Base-by-base conservation (phyloP, 768 basidiomycete genomes). In the Lentinula sp. region DNA sequence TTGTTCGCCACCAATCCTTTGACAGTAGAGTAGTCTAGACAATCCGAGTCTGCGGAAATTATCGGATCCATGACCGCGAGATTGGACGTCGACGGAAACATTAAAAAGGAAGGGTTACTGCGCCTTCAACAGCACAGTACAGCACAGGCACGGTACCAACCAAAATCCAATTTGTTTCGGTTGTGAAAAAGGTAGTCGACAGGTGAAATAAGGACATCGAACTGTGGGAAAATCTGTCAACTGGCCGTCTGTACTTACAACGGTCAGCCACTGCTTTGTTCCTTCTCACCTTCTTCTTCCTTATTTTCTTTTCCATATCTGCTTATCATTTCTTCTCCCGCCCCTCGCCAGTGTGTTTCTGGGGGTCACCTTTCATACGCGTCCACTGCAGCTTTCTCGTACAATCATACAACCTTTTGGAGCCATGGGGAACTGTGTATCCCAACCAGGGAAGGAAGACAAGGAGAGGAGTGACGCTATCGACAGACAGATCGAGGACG, bases 401-500 rank as follows among this genome's bases (percentile, higher is more conserved):
- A 45, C 33, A 32, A 28, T 45, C 7, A 48, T 42, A 18, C 13
- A 15, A 18, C 35, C 42, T n/a, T 28, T n/a, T 32, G 50, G 54
- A 59, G 45, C 33, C 45, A 89, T 90, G 88, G 88, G 88, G 62
- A 86, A 85, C 71, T 89, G 87, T 70, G 76, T 87, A 46, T 88
- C 85, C 7, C 75, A 78, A 60, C 71, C 73, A 36, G 85, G 87
- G 73, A 79, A 78, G 54, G 80, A 78, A 35, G 85, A 81, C 64
- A 85, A 81, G 70, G 80, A 81, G 52, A 79, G 78, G 70, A 89
- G 87, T 16, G 87, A 88, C 71, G 77, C 78, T 68, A 95, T 95
- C 66, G 93, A 95, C 80, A 84, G 81, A 64, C 82, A 85, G 73
- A 83, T 95, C 57, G 92, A 95, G 70, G 93, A 95, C 74, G 95